phyloP scores from a whole-genome alignment of 176 grass and related monocot species.

The Rhynchospora tenuis region DNA sequence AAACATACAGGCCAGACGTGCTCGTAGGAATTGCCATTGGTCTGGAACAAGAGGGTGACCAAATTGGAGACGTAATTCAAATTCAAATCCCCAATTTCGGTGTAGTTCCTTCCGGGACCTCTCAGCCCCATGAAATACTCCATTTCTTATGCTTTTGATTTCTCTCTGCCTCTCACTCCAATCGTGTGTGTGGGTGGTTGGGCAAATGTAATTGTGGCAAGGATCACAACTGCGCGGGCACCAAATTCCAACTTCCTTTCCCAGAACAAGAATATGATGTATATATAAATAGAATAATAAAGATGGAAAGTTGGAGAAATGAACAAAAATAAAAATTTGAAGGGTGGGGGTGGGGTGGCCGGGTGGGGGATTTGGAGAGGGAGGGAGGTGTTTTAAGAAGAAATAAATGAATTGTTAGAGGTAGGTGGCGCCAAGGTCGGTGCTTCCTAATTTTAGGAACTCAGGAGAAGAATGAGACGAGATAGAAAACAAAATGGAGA shows the following conservation, averaged over 20 bases:
- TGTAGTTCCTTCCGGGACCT: constrained; percentile 22
- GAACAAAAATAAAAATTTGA: background rate
- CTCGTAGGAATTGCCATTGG: constrained; percentile 38
- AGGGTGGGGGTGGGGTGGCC: background rate
- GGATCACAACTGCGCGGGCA: background rate
- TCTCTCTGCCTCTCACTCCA: background rate
- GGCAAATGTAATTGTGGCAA: background rate
- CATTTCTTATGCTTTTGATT: background rate
- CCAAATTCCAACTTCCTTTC: too few relatives aligned
- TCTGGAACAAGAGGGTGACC: constrained; percentile 43
- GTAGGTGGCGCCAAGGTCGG: background rate
- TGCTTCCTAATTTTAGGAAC: background rate
- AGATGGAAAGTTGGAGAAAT: background rate
- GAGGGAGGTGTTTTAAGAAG: background rate
- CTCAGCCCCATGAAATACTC: constrained; percentile 16
- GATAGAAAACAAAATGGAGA: background rate
- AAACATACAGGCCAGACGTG: constrained; percentile 77
- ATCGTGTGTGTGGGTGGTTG: background rate
- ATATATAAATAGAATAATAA: background rate
- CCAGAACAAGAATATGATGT: too few relatives aligned
- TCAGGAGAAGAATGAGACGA: background rate
- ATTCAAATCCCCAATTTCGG: background rate
- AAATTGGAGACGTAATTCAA: constrained; percentile 22
- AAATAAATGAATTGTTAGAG: background rate
- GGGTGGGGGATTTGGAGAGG: background rate